A percentile compares a stretch with the other conserved stretches of the same genome.
Evolutionary conservation across 1,284 basidiomycete genomes (phyloP).

Genomic region (Cryptococcus jaspeensis): DNA sequence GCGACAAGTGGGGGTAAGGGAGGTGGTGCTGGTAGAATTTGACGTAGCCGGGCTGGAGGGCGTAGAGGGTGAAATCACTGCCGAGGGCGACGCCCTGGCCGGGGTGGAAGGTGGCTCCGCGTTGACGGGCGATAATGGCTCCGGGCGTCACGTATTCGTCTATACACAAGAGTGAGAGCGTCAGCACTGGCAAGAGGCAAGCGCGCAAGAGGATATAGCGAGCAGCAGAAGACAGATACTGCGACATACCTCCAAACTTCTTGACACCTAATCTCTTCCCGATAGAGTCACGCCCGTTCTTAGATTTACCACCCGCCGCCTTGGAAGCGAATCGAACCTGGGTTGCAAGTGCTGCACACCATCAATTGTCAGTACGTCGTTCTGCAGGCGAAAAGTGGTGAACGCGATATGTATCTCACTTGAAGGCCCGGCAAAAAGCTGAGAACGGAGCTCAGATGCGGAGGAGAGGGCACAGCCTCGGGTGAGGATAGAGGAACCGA

Average conservation of each 20-base stretch:
- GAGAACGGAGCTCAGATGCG: too few species aligned
- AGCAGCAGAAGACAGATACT: background rate
- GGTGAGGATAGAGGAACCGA: too few species aligned
- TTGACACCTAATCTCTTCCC: conserved; percentile 90
- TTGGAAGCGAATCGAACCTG: conserved; percentile 79
- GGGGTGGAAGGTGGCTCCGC: conserved; percentile 84
- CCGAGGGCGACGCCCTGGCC: conserved; percentile 90
- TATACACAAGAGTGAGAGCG: conserved; percentile 34
- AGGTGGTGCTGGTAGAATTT: conserved; percentile 69
- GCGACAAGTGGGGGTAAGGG: conserved; percentile 38
- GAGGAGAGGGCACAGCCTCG: too few species aligned
- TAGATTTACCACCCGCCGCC: conserved; percentile 84
- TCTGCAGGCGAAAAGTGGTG: too few species aligned
- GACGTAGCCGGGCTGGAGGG: conserved; percentile 81
- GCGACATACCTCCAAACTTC: conserved; percentile 77
- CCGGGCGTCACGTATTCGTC: conserved; percentile 87
- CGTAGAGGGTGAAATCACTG: conserved; percentile 87
- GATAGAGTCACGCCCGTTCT: conserved; percentile 85
- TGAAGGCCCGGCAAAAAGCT: too few species aligned
- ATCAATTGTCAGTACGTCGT: too few species aligned
- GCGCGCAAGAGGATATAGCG: background rate
- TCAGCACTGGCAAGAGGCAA: background rate
- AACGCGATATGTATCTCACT: too few species aligned
- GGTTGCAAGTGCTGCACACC: background rate
- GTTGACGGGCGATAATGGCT: conserved; percentile 88